Evolutionary conservation across 306 rosid genomes (phyloP), one percentile per base, ranked within the genome.

Genomic region (Luffa acutangula): DNA sequence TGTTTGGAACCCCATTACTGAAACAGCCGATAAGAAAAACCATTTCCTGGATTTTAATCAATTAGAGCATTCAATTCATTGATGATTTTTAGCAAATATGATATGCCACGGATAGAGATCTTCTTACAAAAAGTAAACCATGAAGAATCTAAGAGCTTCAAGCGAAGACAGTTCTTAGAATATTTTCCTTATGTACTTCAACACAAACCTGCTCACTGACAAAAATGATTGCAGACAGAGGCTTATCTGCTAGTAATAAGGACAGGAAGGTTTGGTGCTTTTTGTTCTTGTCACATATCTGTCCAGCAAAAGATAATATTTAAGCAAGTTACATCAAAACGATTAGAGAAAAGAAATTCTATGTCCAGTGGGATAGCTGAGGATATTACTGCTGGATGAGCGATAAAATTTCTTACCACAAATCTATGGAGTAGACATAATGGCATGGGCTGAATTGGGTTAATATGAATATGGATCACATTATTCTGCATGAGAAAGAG

Each of bases 391-490:
- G 21, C 36, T 12, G 51, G 31, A 41, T 8, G 34, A 25, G 31
- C 39, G 13, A 56, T 25, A 14, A 78, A 39, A 2, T 75, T 67
- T 59, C 93, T 83, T 89, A 93, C 97, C 85, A 90, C 85, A 78
- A 89, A 93, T 89, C 90, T 89, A 86, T 93, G 97, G 64, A 66
- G 79, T 45, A 95, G 83, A 85, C 96, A 87, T 69, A 89, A 82
- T 65, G 97, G 97, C 96, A 95, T 90, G 83, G 97, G 96, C 83
- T 91, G 89, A 77, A 91, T 83, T 66, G 94, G 84, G 82, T 88
- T 93, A 80, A 88, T 90, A 78, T 95, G 97, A 83, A 93, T 79
- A 88, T 95, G 99, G 76, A 93, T 81, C 57, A 91, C 93, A 76
- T 93, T 88, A 78, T 79, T 90, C 96, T 93, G 90, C 70, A 43